A percentile compares a stretch with the other conserved stretches of the same genome.
phyloP scores from a whole-genome alignment of 1,139 yeast genomes.

The Yamadazyma membranifaciens region DNA sequence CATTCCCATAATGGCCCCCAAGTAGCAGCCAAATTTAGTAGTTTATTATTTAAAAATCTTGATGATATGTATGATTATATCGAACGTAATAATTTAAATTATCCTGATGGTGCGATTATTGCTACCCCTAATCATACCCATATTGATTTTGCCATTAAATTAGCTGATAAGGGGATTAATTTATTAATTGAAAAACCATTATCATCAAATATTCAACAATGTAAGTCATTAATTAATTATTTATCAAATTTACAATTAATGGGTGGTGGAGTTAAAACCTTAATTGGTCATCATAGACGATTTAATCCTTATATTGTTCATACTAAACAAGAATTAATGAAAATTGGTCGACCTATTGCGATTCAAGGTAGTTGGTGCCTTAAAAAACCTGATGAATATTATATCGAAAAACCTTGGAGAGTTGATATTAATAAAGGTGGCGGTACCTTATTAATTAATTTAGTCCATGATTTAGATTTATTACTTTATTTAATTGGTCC shows the following conservation, averaged over 20 bases:
- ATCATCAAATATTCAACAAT: constrained; percentile 30
- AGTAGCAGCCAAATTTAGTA: constrained; percentile 29
- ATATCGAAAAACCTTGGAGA: constrained; percentile 35
- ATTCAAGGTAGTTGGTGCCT: constrained; percentile 42
- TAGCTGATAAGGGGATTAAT: constrained; percentile 34
- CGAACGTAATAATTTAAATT: constrained; percentile 18
- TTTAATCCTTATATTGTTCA: constrained; percentile 38
- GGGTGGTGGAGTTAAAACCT: constrained; percentile 23
- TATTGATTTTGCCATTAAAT: constrained; percentile 29
- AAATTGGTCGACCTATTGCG: constrained; percentile 34
- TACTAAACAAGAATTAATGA: constrained; percentile 29
- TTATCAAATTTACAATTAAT: constrained; percentile 16
- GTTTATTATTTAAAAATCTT: constrained; percentile 27
- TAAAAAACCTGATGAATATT: constrained; percentile 33
- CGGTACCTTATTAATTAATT: constrained; percentile 38
- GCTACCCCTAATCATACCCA: constrained; percentile 45
- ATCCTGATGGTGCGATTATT: constrained; percentile 39
- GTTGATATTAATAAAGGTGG: constrained; percentile 33
- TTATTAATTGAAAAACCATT: constrained; percentile 40
- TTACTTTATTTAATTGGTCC: constrained; percentile 40
- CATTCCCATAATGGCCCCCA: constrained; percentile 39
- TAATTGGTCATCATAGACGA: constrained; percentile 42
- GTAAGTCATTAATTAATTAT: constrained; percentile 28
- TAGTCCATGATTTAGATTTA: constrained; percentile 41
- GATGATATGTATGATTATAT: constrained; percentile 30